Conservation (phyloP, 495 filamentous ascomycete species). For the Aspergillus haitiensis region DNA sequence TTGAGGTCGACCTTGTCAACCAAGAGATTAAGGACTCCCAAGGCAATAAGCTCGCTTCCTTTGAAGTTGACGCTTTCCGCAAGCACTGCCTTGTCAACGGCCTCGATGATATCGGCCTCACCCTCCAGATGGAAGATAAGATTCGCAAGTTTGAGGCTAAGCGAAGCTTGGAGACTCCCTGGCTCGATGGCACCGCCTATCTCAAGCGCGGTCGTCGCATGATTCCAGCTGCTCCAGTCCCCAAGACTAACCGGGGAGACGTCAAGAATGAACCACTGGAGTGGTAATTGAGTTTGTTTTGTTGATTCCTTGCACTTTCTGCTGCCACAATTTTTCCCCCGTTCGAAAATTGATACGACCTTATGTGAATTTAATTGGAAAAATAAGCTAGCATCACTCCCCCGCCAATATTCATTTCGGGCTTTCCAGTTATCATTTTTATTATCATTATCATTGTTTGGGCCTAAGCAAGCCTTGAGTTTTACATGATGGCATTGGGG, state of each 20-base stretch:
- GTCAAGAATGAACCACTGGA: constrained; percentile 84
- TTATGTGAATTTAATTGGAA: background rate
- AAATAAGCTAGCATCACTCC: too few relatives aligned
- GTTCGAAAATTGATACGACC: background rate
- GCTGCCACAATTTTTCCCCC: constrained; percentile 1
- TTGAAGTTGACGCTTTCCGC: constrained; percentile 87
- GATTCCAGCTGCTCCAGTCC: constrained; percentile 80
- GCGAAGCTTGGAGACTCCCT: constrained; percentile 77
- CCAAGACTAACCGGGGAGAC: constrained; percentile 88
- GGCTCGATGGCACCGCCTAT: constrained; percentile 89
- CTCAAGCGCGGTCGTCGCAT: constrained; percentile 66
- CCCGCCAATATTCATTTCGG: constrained; percentile 1
- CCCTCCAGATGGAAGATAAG: constrained; percentile 87
- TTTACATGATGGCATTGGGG: background rate
- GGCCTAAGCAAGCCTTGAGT: background rate
- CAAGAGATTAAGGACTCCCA: constrained; percentile 76
- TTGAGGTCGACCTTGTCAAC: constrained; percentile 88
- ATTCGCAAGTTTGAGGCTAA: constrained; percentile 80
- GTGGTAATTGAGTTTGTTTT: constrained; percentile 59
- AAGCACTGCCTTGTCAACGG: constrained; percentile 95
- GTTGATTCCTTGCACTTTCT: too few relatives aligned
- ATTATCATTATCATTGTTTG: background rate
- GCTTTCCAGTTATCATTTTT: background rate
- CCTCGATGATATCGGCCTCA: constrained; percentile 93
- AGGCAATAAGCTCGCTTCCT: constrained; percentile 69